Evolutionary conservation across 169 alveolate genomes (phyloP), one percentile per base, ranked within the genome.

Genomic region (Plasmodium relictum): DNA sequence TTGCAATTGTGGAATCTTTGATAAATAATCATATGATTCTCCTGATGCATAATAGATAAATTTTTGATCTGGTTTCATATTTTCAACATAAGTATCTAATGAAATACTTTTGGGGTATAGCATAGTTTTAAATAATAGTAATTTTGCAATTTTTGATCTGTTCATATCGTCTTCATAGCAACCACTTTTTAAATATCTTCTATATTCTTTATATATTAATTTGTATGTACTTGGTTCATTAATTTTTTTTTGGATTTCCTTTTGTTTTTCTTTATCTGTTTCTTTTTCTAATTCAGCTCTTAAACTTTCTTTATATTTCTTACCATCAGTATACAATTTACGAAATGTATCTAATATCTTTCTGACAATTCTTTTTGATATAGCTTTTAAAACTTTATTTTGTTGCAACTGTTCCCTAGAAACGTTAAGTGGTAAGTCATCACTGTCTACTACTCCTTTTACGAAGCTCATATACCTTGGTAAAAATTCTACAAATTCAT

Each of bases 401-500:
- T 98, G 99, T 89, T 98, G 99, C 37, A 97, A 92, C 73, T 96
- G 96, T 89, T 97, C 98, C 41, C 99, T 91, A 0, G 99, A 97
- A 48, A 98, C 99, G 88, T 98, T 98, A 63, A 98, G 97, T 0
- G 99, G 99, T 78, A 98, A 92, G 88, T 98, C 98, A 83, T 98
- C 99, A 18, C 98, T 93, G 93, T 98, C 99, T 45, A 98, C 98
- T 2, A 98, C 98, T 62, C 99, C 99, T 89, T 95, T 93, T 18
- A 98, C 74, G 73, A 97, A 98, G 93, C 96, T 96, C 93, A 98
- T 95, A 92, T 98, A 98, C 65, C 97, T 93, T 20, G 99, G 99
- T 41, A 98, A 88, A 65, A 98, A 93, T 54, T 98, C 98, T 45
- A 97, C 98, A 88, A 98, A 95, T 69, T 96, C 96, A 88, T 97